phyloP scores from a whole-genome alignment of 2,329 filamentous ascomycete genomes.

The Sphaerulina populicola region DNA sequence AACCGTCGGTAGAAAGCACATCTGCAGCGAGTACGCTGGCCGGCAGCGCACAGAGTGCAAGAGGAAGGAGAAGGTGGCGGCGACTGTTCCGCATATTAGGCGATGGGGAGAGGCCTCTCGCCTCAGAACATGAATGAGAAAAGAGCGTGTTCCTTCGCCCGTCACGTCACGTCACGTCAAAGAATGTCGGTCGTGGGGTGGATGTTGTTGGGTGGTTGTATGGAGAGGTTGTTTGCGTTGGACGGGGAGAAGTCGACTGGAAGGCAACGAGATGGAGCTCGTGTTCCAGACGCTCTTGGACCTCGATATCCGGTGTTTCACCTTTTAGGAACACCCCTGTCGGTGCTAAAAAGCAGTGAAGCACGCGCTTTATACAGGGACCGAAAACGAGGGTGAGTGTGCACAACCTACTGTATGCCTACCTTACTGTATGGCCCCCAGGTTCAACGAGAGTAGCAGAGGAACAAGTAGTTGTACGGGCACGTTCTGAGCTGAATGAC shows the following conservation, averaged over 20 bases:
- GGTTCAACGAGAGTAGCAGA: conserved; percentile 2
- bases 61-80: conserved; percentile 21
- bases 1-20: conserved; percentile 71
- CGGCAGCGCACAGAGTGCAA: conserved; percentile 32
- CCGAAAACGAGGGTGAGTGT: not conserved
- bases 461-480: not conserved
- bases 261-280: not conserved
- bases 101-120: conserved; percentile 17
- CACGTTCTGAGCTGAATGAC: not conserved
- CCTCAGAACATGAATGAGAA: conserved; percentile 3
- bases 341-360: not conserved
- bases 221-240: not conserved
- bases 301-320: conserved; percentile 11
- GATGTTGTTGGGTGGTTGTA: not conserved
- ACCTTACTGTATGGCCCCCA: not conserved
- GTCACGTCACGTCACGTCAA: not conserved
- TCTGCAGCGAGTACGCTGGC: conserved; percentile 55
- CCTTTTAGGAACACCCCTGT: conserved; percentile 10
- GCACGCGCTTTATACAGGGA: not conserved
- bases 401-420: no score
- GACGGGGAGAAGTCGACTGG: not conserved
- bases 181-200: not conserved
- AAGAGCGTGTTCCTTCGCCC: conserved; percentile 1
- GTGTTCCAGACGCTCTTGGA: conserved; percentile 12
- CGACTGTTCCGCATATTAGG: conserved; percentile 27